Percentiles rank a stretch among this genome's conserved stretches.
Conservation (phyloP, 2,329 filamentous ascomycete genomes). For the Bimuria novae-zelandiae region DNA sequence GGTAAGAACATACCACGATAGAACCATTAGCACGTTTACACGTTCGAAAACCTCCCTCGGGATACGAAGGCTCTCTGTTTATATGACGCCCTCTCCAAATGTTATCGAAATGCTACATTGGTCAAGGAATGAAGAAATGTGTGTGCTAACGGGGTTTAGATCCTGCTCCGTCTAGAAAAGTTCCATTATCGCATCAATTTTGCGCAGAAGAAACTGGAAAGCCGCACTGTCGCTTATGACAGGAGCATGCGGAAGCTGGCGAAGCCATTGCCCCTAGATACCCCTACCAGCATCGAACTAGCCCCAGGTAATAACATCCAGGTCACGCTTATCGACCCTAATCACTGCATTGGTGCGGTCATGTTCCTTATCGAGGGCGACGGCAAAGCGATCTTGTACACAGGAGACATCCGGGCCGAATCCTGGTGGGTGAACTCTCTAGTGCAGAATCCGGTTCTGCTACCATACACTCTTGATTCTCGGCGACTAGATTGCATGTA, state of each 20-base stretch:
- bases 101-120: too few relatives aligned
- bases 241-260: conserved; percentile 73
- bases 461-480: conserved; percentile 66
- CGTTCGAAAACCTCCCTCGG: too few relatives aligned
- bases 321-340: conserved; percentile 87
- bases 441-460: conserved; percentile 69
- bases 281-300: conserved; percentile 77
- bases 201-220: conserved; percentile 75
- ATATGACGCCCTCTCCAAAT: too few relatives aligned
- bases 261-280: conserved; percentile 80
- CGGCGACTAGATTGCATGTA: conserved; percentile 76
- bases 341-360: conserved; percentile 86
- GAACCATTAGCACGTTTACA: too few relatives aligned
- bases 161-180: conserved; percentile 79
- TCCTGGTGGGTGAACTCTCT: conserved; percentile 82
- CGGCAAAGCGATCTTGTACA: conserved; percentile 78
- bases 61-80: too few relatives aligned
- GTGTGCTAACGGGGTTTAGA: conserved; percentile 38
- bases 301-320: conserved; percentile 69
- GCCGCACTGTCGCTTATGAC: conserved; percentile 70
- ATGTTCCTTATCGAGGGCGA: conserved; percentile 88
- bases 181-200: conserved; percentile 82
- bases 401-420: conserved; percentile 85
- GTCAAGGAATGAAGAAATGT: too few relatives aligned
- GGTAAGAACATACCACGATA: conserved; percentile 51